Percentiles rank a stretch among this genome's conserved stretches.
Evolutionary conservation across 768 basidiomycete species (phyloP).

Genomic region (Lentinula guzmanii): DNA sequence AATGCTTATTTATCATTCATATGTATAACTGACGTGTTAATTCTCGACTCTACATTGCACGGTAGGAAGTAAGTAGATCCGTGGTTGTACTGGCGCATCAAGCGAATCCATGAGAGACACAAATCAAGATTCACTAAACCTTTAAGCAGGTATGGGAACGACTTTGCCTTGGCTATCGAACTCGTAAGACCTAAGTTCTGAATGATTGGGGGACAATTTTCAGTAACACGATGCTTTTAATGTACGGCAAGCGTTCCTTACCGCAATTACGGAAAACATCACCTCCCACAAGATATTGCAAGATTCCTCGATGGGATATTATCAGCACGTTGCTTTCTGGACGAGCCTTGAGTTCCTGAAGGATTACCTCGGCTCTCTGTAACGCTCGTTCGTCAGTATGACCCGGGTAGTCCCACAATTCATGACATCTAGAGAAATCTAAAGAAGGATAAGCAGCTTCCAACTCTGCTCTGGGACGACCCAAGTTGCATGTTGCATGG

Average conservation of each 20-base stretch:
- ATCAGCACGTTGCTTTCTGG: slow-evolving; percentile 10
- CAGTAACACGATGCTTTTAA: background rate
- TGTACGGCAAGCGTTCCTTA: background rate
- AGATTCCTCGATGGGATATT: slow-evolving; percentile 13
- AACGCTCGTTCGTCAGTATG: slow-evolving; percentile 10
- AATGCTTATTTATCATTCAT: too few relatives aligned
- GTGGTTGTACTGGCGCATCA: too few relatives aligned
- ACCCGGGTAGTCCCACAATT: slow-evolving; percentile 13
- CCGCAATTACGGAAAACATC: slow-evolving; percentile 12
- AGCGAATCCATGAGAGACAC: too few relatives aligned
- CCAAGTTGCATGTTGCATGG: slow-evolving; percentile 12
- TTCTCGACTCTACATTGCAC: too few relatives aligned
- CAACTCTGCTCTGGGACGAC: slow-evolving; percentile 8
- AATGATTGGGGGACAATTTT: background rate
- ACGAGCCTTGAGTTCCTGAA: slow-evolving; percentile 5
- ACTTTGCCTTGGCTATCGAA: background rate
- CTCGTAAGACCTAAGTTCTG: slow-evolving; percentile 1
- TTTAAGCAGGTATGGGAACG: background rate
- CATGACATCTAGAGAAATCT: slow-evolving; percentile 13
- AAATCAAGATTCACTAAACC: background rate
- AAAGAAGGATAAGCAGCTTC: slow-evolving; percentile 4
- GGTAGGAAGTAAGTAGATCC: too few relatives aligned
- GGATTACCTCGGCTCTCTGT: slow-evolving; percentile 8
- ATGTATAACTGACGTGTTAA: too few relatives aligned
- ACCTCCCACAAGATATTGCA: slow-evolving; percentile 8